phyloP scores from a whole-genome alignment of 176 grass and related monocot species.

The Oropetium thomaeum region DNA sequence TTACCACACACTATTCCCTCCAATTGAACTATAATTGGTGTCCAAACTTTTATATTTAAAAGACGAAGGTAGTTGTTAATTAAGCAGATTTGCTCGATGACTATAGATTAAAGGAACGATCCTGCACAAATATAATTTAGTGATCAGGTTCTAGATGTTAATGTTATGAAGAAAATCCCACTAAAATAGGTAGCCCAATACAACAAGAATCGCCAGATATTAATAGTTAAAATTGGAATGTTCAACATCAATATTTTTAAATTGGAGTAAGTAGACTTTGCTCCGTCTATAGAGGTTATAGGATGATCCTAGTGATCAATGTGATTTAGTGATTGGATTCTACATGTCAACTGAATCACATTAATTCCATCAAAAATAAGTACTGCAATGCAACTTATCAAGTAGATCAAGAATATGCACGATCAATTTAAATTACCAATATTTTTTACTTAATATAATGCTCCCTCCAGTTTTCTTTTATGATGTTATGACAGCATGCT shows the following conservation, averaged over 20 bases:
- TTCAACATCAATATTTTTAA: no score
- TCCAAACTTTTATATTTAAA: no score
- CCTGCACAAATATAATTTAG: not conserved
- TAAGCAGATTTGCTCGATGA: not conserved
- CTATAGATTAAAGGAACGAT: not conserved
- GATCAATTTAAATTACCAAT: not conserved
- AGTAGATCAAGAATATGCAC: not conserved
- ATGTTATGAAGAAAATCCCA: not conserved
- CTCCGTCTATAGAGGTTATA: not conserved
- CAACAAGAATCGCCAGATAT: not conserved
- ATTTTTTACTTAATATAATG: not conserved
- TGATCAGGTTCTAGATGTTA: not conserved
- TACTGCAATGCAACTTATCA: not conserved
- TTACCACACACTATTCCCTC: no score
- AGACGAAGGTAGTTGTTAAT: not conserved
- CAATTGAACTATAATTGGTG: no score
- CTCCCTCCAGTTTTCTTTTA: not conserved
- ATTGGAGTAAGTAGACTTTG: not conserved
- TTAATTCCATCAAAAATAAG: not conserved
- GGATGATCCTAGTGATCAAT: not conserved
- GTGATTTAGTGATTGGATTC: not conserved
- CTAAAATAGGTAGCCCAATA: not conserved
- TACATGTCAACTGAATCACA: not conserved
- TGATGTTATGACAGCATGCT: not conserved
- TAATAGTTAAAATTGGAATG: no score